Conservation (phyloP, 73 alveolate genomes). For the Strombidium stylifer region DNA sequence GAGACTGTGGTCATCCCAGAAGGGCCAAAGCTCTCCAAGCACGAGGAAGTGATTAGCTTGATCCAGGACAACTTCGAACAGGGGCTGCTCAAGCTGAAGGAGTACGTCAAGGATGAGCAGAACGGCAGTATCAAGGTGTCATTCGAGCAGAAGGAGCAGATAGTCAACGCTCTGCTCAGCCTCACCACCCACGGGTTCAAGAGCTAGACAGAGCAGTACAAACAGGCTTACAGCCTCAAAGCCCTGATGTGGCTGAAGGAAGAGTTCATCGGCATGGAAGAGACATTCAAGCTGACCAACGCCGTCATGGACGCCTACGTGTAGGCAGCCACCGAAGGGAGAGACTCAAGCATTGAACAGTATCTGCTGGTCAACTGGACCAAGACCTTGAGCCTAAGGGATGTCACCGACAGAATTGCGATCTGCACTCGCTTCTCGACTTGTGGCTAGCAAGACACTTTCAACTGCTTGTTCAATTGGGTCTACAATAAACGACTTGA, state of each 20-base stretch:
- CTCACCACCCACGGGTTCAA: too few species aligned
- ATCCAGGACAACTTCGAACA: too few species aligned
- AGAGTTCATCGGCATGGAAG: constrained; percentile 37
- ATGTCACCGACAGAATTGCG: constrained; percentile 28
- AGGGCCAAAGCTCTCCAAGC: too few species aligned
- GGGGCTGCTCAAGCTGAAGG: too few species aligned
- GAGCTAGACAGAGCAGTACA: constrained; percentile 2
- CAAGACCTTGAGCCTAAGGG: constrained; percentile 13
- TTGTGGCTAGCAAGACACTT: not conserved
- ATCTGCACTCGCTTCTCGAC: not conserved
- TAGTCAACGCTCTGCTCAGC: too few species aligned
- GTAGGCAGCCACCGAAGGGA: not conserved
- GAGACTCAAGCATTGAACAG: constrained; percentile 30
- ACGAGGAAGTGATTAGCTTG: too few species aligned
- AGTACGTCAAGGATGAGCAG: too few species aligned
- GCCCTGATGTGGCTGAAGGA: constrained; percentile 39
- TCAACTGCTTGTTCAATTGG: constrained; percentile 4
- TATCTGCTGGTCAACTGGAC: constrained; percentile 20
- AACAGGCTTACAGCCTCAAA: constrained; percentile 24
- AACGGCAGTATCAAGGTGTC: too few species aligned
- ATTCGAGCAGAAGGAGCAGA: too few species aligned
- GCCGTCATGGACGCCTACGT: not conserved
- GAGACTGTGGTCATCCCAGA: too few species aligned
- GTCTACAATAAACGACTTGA: not conserved
- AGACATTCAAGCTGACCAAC: constrained; percentile 17